Conservation (phyloP, 371 early-diverging fungal species). For the Apophysomyces ossiformis region DNA sequence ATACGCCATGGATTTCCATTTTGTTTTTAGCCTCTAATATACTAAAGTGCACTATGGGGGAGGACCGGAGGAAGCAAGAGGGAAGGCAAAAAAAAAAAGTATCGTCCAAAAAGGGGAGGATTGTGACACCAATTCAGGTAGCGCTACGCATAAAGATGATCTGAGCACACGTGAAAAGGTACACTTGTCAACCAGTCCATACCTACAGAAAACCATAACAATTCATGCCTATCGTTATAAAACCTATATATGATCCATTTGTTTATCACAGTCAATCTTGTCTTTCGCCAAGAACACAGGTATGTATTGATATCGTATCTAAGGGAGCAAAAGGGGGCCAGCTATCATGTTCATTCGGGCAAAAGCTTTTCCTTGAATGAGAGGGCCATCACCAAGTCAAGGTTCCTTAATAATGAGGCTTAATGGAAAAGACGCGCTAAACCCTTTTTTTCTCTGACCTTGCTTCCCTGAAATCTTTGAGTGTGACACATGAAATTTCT, state of each 20-base stretch:
- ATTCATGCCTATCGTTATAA: too few relatives aligned
- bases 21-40: too few relatives aligned
- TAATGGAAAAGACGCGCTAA: neutral
- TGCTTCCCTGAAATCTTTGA: neutral
- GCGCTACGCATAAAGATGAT: neutral
- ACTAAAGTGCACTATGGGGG: too few relatives aligned
- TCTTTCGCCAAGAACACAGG: neutral
- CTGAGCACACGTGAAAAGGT: slow-evolving; percentile 3
- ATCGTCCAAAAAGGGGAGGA: neutral
- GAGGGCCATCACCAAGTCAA: neutral
- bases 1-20: neutral
- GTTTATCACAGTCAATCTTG: neutral
- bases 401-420: too few relatives aligned
- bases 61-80: too few relatives aligned
- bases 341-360: neutral
- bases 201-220: too few relatives aligned
- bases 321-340: too few relatives aligned
- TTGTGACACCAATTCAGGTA: neutral
- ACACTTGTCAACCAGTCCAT: neutral
- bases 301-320: too few relatives aligned
- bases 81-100: too few relatives aligned
- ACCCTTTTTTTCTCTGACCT: neutral
- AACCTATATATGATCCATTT: too few relatives aligned
- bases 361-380: neutral
- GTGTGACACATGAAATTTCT: neutral